A percentile compares a stretch with the other conserved stretches of the same genome.
Evolutionary conservation across 176 grass and related monocot species (phyloP).

Genomic region (Secale cereale): DNA sequence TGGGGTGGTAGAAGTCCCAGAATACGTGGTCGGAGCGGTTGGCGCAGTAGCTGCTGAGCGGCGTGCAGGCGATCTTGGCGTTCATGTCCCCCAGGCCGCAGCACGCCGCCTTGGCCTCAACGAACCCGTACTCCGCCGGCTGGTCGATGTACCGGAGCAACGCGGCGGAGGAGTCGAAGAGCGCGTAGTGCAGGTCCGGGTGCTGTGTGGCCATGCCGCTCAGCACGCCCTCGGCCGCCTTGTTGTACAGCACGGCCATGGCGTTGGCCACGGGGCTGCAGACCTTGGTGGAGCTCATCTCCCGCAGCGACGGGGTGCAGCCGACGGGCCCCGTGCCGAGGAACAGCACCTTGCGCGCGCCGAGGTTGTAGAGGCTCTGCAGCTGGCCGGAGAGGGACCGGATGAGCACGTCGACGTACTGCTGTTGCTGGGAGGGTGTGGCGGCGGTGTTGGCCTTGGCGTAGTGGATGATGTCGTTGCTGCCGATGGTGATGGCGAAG

Average conservation of each 20-base stretch:
- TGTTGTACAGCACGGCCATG: slow-evolving; percentile 53
- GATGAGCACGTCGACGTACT: slow-evolving; percentile 47
- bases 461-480: slow-evolving; percentile 90
- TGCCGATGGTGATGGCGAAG: slow-evolving; percentile 77
- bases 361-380: slow-evolving; percentile 60
- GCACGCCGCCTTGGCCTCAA: slow-evolving; percentile 67
- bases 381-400: slow-evolving; percentile 52
- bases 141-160: slow-evolving; percentile 57
- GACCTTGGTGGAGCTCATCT: slow-evolving; percentile 38
- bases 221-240: slow-evolving; percentile 35
- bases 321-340: slow-evolving; percentile 70
- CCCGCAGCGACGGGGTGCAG: slow-evolving; percentile 56
- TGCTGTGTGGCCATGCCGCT: neutral
- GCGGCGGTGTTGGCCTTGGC: slow-evolving; percentile 29
- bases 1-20: no score
- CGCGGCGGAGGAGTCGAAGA: slow-evolving; percentile 53
- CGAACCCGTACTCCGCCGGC: slow-evolving; percentile 45
- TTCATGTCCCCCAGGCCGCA: slow-evolving; percentile 31
- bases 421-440: slow-evolving; percentile 19
- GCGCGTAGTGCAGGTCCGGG: slow-evolving; percentile 54
- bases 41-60: no score
- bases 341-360: slow-evolving; percentile 66
- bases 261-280: slow-evolving; percentile 54
- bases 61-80: no score
- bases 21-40: no score